Base-by-base conservation (phyloP, 176 grass and related monocot species). In the Tillandsia fasciculata region DNA sequence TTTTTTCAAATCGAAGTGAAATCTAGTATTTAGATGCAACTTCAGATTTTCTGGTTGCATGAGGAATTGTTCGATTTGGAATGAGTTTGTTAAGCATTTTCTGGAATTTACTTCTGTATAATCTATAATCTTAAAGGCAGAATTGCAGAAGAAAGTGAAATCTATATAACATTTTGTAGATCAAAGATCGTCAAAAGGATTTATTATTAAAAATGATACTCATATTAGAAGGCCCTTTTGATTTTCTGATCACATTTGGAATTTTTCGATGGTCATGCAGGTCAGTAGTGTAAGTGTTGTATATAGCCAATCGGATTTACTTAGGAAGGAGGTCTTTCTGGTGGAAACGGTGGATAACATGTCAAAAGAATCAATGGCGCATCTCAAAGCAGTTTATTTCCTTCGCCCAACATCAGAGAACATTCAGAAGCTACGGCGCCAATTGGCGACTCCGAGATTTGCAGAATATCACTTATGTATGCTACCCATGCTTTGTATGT, bases 381-480 rank as follows among this genome's bases (percentile, higher is more conserved):
- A 97, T 82, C 89, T 97, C 54, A 92, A 97, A 81, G 93, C 93
- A 7, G 74, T 97, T 53, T 97, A 90, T 71, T 97, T 92, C 79
- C 84, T 97, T 66, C 79, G 86, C 3, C 93, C 89, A 10, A 87
- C 89, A 14, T 83, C 84, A 3, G 89, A 90, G 61, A 97, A 90
- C 72, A 80, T 97, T 69, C 89, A 92, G 82, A 97, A 97, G 78
- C 82, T 97, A 79, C 79, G 89, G 48, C 76, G 86, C 69, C 86
- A 90, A 63, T 81, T 97, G 47, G 84, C 89, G 22, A 84, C 80
- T 11, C 86, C 94, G 5, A 86, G 94, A 68, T 92, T 92, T 77
- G 81, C 86, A 12, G 89, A 97, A 79, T 97, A 87, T 71, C 94
- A 92, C 76, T 82, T 97, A 42, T 97, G 89, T 92, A 79, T 66